phyloP scores from a whole-genome alignment of 805 yeast species.

The Lipomyces yamadae region DNA sequence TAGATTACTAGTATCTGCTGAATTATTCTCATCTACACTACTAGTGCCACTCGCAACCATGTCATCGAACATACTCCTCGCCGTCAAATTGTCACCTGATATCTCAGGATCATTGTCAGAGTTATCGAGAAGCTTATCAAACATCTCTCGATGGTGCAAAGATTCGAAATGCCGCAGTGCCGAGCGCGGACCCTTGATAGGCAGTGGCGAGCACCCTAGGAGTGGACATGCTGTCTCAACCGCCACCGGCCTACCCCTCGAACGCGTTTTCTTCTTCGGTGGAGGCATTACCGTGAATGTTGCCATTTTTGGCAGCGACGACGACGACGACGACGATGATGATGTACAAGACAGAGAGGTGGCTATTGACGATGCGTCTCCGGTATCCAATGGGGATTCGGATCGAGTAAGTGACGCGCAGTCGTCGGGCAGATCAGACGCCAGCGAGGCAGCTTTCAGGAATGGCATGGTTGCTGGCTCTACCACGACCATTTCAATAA shows the following conservation, averaged over 20 bases:
- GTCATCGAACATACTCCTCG: not conserved
- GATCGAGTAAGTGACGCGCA: not conserved
- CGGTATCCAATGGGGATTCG: not conserved
- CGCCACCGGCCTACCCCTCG: not conserved
- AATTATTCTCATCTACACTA: not conserved
- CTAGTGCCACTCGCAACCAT: not conserved
- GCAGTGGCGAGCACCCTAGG: not conserved
- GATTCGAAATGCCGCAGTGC: conserved; percentile 3
- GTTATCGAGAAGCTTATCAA: not conserved
- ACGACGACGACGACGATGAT: not conserved
- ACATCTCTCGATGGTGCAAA: not conserved
- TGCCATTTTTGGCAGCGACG: not conserved
- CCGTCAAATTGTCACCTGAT: not conserved
- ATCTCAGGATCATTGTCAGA: not conserved
- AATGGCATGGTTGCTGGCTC: not conserved
- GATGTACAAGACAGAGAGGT: not conserved
- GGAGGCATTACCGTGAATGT: too few relatives aligned
- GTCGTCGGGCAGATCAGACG: not conserved
- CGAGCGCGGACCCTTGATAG: not conserved
- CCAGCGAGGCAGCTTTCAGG: not conserved
- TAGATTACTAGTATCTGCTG: not conserved
- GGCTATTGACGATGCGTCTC: not conserved
- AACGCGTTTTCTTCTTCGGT: not conserved
- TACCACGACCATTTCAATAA: not conserved
- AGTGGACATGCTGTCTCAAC: not conserved